Evolutionary conservation across 108 stramenopile species (phyloP).

Genomic region (Hondaea fermentalgiana): DNA sequence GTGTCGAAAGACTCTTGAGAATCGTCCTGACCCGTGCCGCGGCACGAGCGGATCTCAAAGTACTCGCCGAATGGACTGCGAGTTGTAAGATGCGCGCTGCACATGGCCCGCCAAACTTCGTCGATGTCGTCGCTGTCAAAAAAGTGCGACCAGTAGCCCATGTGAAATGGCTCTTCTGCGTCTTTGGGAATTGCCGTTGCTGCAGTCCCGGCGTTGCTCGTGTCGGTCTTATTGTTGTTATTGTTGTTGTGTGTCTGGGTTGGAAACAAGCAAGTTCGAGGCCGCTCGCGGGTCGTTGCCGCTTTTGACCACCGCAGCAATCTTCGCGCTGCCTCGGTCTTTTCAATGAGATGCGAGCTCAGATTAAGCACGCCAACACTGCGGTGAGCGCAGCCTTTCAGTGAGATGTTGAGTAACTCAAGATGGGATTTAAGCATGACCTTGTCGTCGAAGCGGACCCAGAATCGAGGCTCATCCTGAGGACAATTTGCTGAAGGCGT

Average conservation of each 20-base stretch:
- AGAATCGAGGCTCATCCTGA: not conserved
- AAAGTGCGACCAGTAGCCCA: slow-evolving; percentile 13
- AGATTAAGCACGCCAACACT: not conserved
- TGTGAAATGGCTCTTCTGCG: not conserved
- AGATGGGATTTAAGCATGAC: not conserved
- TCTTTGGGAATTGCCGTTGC: not conserved
- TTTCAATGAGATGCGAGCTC: not conserved
- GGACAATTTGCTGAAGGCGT: not conserved
- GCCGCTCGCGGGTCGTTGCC: not conserved
- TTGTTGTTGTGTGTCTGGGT: not conserved
- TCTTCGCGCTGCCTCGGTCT: not conserved
- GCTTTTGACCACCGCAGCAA: not conserved
- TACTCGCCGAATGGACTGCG: not conserved
- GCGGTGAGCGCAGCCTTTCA: not conserved
- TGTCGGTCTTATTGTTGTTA: too few species aligned
- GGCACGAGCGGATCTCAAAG: not conserved
- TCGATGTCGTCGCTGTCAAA: not conserved
- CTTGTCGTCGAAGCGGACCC: not conserved
- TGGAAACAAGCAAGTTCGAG: not conserved
- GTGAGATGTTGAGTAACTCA: not conserved
- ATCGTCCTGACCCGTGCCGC: not conserved
- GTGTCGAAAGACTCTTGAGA: not conserved
- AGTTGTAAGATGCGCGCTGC: not conserved
- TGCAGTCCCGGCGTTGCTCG: too few species aligned
- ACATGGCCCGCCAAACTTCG: slow-evolving; percentile 3